Percentiles rank a stretch among this genome's conserved stretches.
Conservation (phyloP, 2,329 filamentous ascomycete genomes). For the Hansfordia pulvinata region DNA sequence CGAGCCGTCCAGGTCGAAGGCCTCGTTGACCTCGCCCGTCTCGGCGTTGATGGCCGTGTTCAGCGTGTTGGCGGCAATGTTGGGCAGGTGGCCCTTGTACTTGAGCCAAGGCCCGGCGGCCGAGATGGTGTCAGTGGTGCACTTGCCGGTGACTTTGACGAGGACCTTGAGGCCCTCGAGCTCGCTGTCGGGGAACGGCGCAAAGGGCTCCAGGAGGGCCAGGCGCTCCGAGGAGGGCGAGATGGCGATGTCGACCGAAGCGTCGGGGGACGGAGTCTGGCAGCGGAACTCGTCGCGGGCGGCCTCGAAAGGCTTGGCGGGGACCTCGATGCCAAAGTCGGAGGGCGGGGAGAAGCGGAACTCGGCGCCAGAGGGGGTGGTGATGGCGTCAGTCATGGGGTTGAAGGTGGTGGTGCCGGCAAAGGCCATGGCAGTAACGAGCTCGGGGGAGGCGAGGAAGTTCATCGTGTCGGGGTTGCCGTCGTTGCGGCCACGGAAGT, state of each 20-base stretch:
- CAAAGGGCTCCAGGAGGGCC: slow-evolving; percentile 82
- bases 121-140: slow-evolving; percentile 97
- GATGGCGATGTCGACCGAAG: slow-evolving; percentile 60
- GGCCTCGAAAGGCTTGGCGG: slow-evolving; percentile 53
- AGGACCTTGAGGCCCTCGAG: slow-evolving; percentile 70
- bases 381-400: slow-evolving; percentile 75
- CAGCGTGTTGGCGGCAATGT: slow-evolving; percentile 94
- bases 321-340: slow-evolving; percentile 55
- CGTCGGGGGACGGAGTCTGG: slow-evolving; percentile 56
- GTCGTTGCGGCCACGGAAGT: slow-evolving; percentile 94
- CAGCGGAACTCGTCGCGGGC: slow-evolving; percentile 56
- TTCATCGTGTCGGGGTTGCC: slow-evolving; percentile 97
- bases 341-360: slow-evolving; percentile 78
- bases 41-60: slow-evolving; percentile 89
- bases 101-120: slow-evolving; percentile 95
- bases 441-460: slow-evolving; percentile 91
- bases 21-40: slow-evolving; percentile 83
- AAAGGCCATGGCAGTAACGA: slow-evolving; percentile 93
- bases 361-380: slow-evolving; percentile 62
- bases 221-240: slow-evolving; percentile 81
- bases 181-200: slow-evolving; percentile 65
- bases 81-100: slow-evolving; percentile 97
- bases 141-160: slow-evolving; percentile 94
- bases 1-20: slow-evolving; percentile 73
- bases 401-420: slow-evolving; percentile 91